These are phyloP conservation scores for Dichomitus squalens DNA, from an alignment of 1,284 basidiomycete species.

Conservation along the genomic window DNA sequence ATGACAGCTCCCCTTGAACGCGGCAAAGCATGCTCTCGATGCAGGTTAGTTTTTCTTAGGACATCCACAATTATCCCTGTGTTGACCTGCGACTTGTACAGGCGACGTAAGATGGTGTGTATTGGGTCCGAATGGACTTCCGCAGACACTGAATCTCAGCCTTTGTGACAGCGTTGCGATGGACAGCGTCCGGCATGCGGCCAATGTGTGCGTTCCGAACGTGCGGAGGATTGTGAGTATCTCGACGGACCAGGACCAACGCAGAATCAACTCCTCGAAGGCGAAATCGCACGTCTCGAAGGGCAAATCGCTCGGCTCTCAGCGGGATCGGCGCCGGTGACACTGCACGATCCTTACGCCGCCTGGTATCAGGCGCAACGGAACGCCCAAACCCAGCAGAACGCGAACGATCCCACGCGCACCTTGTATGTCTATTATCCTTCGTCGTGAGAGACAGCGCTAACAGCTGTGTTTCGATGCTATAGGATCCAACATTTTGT, in stretches of 20 bases:
- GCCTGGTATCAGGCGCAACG: constrained; percentile 15
- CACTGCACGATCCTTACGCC: constrained; percentile 32
- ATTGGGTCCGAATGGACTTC: too few species aligned
- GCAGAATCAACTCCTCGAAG: constrained; percentile 32
- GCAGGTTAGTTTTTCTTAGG: constrained; percentile 24
- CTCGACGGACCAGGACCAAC: constrained; percentile 31
- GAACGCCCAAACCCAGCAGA: constrained; percentile 3
- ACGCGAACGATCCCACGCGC: constrained; percentile 14
- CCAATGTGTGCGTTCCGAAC: constrained; percentile 31
- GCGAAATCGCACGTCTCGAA: constrained; percentile 28
- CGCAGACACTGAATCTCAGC: not conserved
- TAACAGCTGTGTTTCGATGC: constrained; percentile 4
- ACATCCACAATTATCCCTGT: not conserved
- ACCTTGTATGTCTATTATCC: constrained; percentile 20
- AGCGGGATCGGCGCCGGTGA: constrained; percentile 22
- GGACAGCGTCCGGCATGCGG: constrained; percentile 32
- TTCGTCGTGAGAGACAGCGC: not conserved
- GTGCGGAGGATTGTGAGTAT: constrained; percentile 35
- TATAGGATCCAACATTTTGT: constrained; percentile 32
- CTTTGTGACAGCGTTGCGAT: constrained; percentile 30
- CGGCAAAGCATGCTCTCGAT: constrained; percentile 35
- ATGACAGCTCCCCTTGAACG: constrained; percentile 31
- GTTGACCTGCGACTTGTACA: constrained; percentile 5
- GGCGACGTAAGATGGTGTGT: constrained; percentile 35
- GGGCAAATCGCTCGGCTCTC: constrained; percentile 31